Evolutionary conservation across 2,329 filamentous ascomycete species (phyloP), one percentile per base, ranked within the genome.

Genomic region (Scytalidium lignicola): DNA sequence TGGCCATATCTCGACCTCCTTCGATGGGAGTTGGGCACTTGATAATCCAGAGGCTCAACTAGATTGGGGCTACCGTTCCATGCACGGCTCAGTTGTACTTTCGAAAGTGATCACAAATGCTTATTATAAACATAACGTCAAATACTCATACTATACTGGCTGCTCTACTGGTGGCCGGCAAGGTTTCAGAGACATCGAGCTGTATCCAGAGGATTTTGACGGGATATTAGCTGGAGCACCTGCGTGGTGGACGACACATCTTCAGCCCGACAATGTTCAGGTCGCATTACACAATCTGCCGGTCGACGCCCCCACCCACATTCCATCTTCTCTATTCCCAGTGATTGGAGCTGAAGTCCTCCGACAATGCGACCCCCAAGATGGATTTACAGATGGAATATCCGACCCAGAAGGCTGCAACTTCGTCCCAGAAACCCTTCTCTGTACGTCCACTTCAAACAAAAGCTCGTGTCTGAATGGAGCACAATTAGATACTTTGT

Each of bases 101-200:
- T 46, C 43, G 1, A 56, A 56, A 29, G n/a, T 21, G 12, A 41
- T 57, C 6, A 49, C 43, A n/a, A 13, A 47, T 15, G 22, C 9
- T 12, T 54, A 49, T 21, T 57, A 57, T 39, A 46, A 41, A 3
- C 29, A n/a, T 15, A 22, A 47, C 4, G 39, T 47, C 15, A 41
- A 32, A 9, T 49, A 77, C 51, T 69, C 69, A 18, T 75, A 75
- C 61, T 75, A 70, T 54, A 57, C 72, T 8, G 72, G 71, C 19
- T 75, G 73, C 59, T 74, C 71, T 1, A 69, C 69, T n/a, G 73
- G 73, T 52, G 72, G 72, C 18, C 65, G 69, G n/a, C 70, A 74
- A 54, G 72, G 71, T 39, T 62, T 73, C 49, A 71, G 72, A 50
- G 68, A 68, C 1, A 65, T 69, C 1, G 66, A 74, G 50, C 61